Base-by-base conservation (phyloP, 495 filamentous ascomycete species). In the Immersiella caudata region DNA sequence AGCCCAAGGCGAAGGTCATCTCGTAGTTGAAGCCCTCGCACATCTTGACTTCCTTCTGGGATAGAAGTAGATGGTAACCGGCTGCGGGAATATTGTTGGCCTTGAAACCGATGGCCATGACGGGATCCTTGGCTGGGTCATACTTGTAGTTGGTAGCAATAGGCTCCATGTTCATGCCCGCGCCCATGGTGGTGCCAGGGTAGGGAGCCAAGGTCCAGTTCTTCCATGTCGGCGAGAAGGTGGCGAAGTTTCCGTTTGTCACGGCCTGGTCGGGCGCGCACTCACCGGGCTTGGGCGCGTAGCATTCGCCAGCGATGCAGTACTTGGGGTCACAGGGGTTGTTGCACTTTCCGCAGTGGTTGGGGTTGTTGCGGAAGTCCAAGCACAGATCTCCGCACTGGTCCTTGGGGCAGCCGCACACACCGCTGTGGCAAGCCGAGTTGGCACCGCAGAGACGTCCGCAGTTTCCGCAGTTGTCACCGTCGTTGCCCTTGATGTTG, bases 311-410 rank as follows among this genome's bases (percentile, higher is more conserved):
- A 51, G 59, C 14, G 61, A 67, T 62, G 62, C 71, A 73, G 56
- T 67, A 67, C 26, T 67, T 65, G 8, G 40, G 65, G 54, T 55
- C 25, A 66, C 72, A 74, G 25, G 68, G 64, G 24, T 71, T 70
- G 33, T 67, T 67, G 56, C 72, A 71, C 8, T 56, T 36, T 1
- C 72, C 69, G 51, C 72, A 74, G 67, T 74, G 71, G 33, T 60
- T 65, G 11, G 72, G 67, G 58, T 74, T 55, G 21, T 55, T 68
- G 21, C 26, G 55, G 49, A 74, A 46, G 55, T 71, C 63, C 14
- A 71, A 49, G 59, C 69, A 71, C n/a, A 16, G 24, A n/a, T 22
- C 61, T 57, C 63, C 67, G 57, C 71, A 71, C 49, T 65, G 64
- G 40, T 69, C 50, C 18, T 61, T 16, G 26, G 59, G 55, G 67